A percentile compares a stretch with the other conserved stretches of the same genome.
phyloP scores from a whole-genome alignment of 768 basidiomycete species.

The Pleurotus platypus region DNA sequence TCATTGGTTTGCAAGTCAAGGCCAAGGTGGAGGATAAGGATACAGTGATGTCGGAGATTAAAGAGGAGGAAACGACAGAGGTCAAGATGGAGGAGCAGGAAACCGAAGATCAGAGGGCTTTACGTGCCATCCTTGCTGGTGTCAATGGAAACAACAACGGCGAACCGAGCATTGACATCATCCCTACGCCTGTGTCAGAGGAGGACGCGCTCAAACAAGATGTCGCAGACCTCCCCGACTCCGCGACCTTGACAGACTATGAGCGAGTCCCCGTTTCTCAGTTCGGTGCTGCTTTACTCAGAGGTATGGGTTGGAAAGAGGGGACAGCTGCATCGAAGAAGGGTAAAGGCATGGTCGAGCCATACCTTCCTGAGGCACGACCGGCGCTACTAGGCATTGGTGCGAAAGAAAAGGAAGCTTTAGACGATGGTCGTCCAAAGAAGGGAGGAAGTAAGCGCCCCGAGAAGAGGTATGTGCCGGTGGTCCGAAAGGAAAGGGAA shows the following conservation, averaged over 20 bases:
- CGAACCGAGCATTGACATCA: constrained; percentile 53
- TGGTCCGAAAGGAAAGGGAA: constrained; percentile 67
- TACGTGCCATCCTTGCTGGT: constrained; percentile 73
- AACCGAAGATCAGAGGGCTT: constrained; percentile 76
- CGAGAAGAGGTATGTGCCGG: constrained; percentile 80
- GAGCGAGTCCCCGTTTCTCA: constrained; percentile 86
- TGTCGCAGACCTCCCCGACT: constrained; percentile 72
- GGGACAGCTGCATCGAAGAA: constrained; percentile 68
- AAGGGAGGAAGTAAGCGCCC: constrained; percentile 39
- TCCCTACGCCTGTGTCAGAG: constrained; percentile 67
- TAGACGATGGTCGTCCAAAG: constrained; percentile 65
- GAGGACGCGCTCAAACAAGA: constrained; percentile 84
- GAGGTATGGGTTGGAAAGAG: constrained; percentile 97
- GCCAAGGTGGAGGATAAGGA: constrained; percentile 32
- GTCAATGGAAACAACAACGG: constrained; percentile 36
- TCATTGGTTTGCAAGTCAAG: constrained; percentile 61
- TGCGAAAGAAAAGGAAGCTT: constrained; percentile 79
- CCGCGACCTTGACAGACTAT: constrained; percentile 81
- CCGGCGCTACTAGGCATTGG: constrained; percentile 91
- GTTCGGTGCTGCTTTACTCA: constrained; percentile 88
- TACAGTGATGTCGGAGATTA: constrained; percentile 18
- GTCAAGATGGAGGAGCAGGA: constrained; percentile 38
- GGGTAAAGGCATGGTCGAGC: constrained; percentile 62
- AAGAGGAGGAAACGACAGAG: constrained; percentile 20
- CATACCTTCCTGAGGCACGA: constrained; percentile 78